A percentile compares a stretch with the other conserved stretches of the same genome.
Conservation (phyloP, 108 stramenopile species). For the Parietichytrium sp. region DNA sequence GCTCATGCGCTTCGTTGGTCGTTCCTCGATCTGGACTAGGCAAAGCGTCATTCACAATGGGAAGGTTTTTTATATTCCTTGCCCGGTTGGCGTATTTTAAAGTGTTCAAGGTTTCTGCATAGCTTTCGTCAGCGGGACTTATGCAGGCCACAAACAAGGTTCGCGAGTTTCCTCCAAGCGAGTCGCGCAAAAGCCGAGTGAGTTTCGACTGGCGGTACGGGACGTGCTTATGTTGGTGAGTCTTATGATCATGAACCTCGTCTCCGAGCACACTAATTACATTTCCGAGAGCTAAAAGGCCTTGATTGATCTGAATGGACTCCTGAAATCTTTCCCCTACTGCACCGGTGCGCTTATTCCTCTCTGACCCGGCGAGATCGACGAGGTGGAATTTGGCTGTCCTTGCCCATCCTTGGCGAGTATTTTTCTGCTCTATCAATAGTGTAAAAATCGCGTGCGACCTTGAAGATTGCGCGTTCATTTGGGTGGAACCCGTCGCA, state of each 20-base stretch:
- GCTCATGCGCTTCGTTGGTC: background rate
- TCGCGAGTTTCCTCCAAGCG: constrained; percentile 44
- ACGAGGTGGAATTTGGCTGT: constrained; percentile 43
- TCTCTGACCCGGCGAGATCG: constrained; percentile 53
- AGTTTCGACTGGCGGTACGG: constrained; percentile 55
- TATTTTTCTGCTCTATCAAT: constrained; percentile 29
- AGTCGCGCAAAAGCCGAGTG: constrained; percentile 43
- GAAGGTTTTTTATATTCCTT: constrained; percentile 72
- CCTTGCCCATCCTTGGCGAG: background rate
- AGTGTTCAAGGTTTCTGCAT: constrained; percentile 81
- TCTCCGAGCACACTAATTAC: constrained; percentile 37
- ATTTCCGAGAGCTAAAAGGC: constrained; percentile 46
- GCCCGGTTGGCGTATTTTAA: constrained; percentile 90
- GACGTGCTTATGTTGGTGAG: background rate
- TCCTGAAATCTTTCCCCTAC: constrained; percentile 48
- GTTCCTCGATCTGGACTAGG: background rate
- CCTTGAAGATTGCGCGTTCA: constrained; percentile 47
- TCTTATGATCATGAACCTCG: background rate
- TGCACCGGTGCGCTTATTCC: constrained; percentile 43
- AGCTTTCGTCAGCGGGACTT: constrained; percentile 54
- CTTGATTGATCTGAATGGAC: constrained; percentile 45
- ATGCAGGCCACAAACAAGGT: constrained; percentile 6
- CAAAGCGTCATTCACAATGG: background rate
- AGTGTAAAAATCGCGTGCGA: constrained; percentile 54
- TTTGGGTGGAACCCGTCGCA: constrained; percentile 33